Conservation (phyloP, 345 rosid genomes). For the Eucalyptus pumila region DNA sequence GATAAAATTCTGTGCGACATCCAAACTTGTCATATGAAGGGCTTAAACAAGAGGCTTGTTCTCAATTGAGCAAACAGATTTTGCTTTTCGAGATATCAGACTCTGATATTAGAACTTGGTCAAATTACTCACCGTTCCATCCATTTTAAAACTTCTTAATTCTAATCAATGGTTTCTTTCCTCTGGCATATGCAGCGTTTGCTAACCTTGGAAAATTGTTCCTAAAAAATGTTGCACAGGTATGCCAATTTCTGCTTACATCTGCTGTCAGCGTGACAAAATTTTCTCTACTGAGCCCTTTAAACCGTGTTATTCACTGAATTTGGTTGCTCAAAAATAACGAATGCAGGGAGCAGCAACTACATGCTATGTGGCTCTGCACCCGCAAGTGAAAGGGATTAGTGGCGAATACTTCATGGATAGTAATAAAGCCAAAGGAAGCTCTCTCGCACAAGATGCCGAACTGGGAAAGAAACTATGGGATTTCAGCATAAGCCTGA, state of each 20-base stretch:
- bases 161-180: neutral
- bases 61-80: neutral
- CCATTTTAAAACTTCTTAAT: neutral
- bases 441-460: constrained; percentile 25
- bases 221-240: constrained; percentile 63
- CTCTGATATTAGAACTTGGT: neutral
- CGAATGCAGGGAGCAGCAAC: constrained; percentile 68
- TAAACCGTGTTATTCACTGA: neutral
- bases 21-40: neutral
- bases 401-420: constrained; percentile 54
- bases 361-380: constrained; percentile 65
- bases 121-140: neutral
- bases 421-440: constrained; percentile 30
- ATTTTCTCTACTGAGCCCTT: neutral
- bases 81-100: neutral
- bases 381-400: constrained; percentile 56
- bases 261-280: neutral
- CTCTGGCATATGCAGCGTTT: constrained; percentile 22
- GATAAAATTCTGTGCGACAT: neutral
- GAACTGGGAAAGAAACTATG: constrained; percentile 48
- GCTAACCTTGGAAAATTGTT: constrained; percentile 25
- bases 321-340: neutral
- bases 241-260: neutral
- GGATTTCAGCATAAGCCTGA: constrained; percentile 55
- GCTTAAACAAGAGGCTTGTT: neutral